Base-by-base conservation (phyloP, 75 land plant species). In the Picea glauca region DNA sequence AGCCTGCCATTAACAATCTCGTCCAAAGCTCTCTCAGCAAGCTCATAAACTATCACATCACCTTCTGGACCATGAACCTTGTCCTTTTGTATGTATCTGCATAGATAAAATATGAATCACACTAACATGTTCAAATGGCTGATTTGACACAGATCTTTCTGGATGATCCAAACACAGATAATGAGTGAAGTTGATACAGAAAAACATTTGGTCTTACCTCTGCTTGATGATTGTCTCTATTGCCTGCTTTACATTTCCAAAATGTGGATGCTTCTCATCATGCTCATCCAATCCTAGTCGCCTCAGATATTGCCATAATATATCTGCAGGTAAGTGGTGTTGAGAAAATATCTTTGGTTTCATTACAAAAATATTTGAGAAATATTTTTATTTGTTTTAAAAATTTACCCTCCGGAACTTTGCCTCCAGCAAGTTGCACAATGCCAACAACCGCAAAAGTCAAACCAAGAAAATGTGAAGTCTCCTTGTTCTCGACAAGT, bases 11-110 rank as follows among this genome's bases (percentile, higher is more conserved):
- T 85, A 3, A 94, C 75, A 20, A 85, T 50, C 62, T 67, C 87
- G 77, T 92, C 95, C 76, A 85, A 40, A 74, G 93, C 89, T 87
- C 91, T 89, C 78, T 94, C 98, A 58, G 98, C 98, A 77, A 94
- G 87, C 81, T 92, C 95, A 78, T 87, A 89, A 58, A 87, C 86
- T 32, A 83, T 54, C 54, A 78, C 81, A 76, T 83, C 87, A 31
- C 94, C 98, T 66, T 91, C 98, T 66, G 89, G 86, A 66, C 93
- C 91, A 74, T 68, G 82, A 6, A 87, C 87, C 81, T 87, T 94
- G 43, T 84, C 88, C 84, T 86, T 94, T 60, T 85, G 95, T 86
- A 94, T 80, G 84, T 84, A 94, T 76, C 98, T 94, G 86, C 33
- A 80, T 7, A 21, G 26, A 33, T 72, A n/a, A 67, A 68, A 38